Evolutionary conservation across 2,329 filamentous ascomycete species (phyloP), one percentile per base, ranked within the genome.

Genomic region (Alternaria infectoria): DNA sequence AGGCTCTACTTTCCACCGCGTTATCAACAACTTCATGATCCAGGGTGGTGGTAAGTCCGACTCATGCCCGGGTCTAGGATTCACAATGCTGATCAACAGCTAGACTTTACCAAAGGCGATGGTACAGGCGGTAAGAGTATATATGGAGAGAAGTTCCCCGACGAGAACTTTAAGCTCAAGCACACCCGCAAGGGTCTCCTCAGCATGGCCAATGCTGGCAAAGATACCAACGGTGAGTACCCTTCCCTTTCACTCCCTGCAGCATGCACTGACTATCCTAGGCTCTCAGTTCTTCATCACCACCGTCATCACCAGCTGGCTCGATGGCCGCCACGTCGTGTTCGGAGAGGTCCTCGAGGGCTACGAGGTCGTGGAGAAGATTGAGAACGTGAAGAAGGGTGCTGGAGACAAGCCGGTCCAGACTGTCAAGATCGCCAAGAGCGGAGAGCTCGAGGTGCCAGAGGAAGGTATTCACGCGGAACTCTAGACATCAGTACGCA

Each of bases 141-240:
- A 85, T 96, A 95, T 80, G 92, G 92, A 75, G 86, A 88, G 74
- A 92, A 92, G 83, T 96, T 96, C 84, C 83, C 88, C 69, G 92
- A 96, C 76, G 92, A 96, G 89, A 96, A 95, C 90, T 96, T 96
- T 88, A 95, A 96, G 90, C 87, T 95, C 79, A 94, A 93, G 81
- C 93, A 96, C 89, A 88, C 86, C 85, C 93, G 93, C 88, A 90
- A 89, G 82, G 92, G 92, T 76, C 84, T 93, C 55, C 85, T 96
- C 70, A 93, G 85, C 86, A 85, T 73, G 86, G 87, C 91, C 82
- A 96, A 74, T 59, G 55, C 58, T 93, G 92, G 92, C 91, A 88
- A 89, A 81, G 91, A 96, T 82, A 96, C 92, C 28, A 65, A 65
- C 25, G 62, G 49, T 13, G 19, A 45, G 43, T 45, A 21, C 43